Evolutionary conservation across 495 filamentous ascomycete genomes (phyloP), one percentile per base, ranked within the genome.

Genomic region (Aspergillus cavernicola): DNA sequence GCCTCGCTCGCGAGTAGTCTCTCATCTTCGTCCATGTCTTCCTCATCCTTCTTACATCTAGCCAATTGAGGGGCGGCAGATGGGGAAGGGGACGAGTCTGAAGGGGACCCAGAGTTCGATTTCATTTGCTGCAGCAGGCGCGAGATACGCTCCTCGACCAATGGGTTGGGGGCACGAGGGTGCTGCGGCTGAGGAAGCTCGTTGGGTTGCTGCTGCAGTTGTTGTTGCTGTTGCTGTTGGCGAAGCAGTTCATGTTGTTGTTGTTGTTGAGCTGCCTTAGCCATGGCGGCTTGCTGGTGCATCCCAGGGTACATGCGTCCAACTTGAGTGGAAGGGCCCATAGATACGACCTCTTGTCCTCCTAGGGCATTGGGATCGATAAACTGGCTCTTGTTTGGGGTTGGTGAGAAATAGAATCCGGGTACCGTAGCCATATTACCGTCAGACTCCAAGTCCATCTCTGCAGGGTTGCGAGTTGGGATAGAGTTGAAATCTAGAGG

Each of bases 11-110:
- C 89, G 13, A 99, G 79, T 3, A 97, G 75, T 53, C 88, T 77
- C 78, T 97, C 93, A 61, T 99, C 93, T 66, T 96, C 91, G 69
- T 99, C 93, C 92, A 98, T 97, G 24, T 97, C 92, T 48, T 93
- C 90, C 64, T 96, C 90, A 35, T 96, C 89, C 78, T 97, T 98
- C 73, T 78, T 85, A 31, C 83, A 64, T 62, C 88, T 83, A 31
- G 81, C 70, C 41, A 83, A 74, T 26, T 82, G 75, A 8, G 70
- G 66, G 22, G 70, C 43, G 8, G 68, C 66, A 19, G 72, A 72
- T 11, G 77, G 72, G 1, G 73, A 71, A 1, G 72, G 64, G 1
- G 71, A 69, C 2, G 74, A 74, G 40, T 77, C 74, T 40, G 85
- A 80, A 0, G 80, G 73, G 6, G 75, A 63, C 43, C 74, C 71